These are phyloP conservation scores for Biscogniauxia sp. DNA, from an alignment of 2,329 filamentous ascomycete genomes.

Conservation along the genomic window DNA sequence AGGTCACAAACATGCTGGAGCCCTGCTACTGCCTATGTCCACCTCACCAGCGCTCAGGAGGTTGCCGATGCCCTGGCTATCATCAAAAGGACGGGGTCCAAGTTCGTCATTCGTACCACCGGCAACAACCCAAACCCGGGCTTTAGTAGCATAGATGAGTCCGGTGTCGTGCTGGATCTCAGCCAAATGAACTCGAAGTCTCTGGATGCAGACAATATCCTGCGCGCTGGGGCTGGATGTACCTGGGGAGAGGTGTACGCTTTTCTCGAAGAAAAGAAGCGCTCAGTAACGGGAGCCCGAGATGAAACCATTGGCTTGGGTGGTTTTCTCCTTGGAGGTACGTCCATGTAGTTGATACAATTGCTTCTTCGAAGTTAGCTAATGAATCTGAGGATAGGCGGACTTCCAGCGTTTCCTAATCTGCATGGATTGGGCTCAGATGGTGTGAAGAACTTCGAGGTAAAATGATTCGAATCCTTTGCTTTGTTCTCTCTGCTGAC, in stretches of 20 bases:
- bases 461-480: not conserved
- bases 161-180: constrained; percentile 13
- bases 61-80: constrained; percentile 4
- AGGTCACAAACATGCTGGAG: constrained; percentile 12
- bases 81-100: constrained; percentile 2
- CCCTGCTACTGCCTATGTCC: constrained; percentile 8
- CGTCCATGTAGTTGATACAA: not conserved
- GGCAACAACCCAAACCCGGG: constrained; percentile 13
- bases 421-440: constrained; percentile 13
- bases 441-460: constrained; percentile 9
- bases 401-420: constrained; percentile 10
- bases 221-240: constrained; percentile 5
- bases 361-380: not conserved
- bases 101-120: constrained; percentile 13
- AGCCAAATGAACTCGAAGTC: constrained; percentile 2
- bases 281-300: constrained; percentile 8
- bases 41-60: not conserved
- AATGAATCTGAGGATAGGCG: constrained; percentile 2
- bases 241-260: constrained; percentile 10
- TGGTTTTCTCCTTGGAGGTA: constrained; percentile 13
- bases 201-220: constrained; percentile 1
- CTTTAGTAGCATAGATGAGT: constrained; percentile 13
- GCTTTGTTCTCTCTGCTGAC: not conserved
- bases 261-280: constrained; percentile 7
- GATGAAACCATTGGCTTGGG: constrained; percentile 10